phyloP scores from a whole-genome alignment of 805 yeast species.

The Yarrowia sp. region DNA sequence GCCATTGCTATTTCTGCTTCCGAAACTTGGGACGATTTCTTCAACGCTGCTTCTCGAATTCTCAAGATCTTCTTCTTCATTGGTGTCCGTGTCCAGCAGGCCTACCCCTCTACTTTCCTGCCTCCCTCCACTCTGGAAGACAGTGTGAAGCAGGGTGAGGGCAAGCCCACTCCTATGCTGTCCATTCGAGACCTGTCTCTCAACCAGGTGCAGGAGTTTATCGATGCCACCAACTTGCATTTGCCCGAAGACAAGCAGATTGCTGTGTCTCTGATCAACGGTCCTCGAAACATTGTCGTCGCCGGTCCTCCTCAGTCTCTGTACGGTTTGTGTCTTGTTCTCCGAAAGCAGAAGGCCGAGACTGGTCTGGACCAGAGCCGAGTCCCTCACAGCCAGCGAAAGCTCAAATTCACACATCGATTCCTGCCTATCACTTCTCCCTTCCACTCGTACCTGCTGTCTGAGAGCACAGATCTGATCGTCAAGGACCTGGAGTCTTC shows the following conservation, averaged over 20 bases:
- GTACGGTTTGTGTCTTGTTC: conserved; percentile 87
- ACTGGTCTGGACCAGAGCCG: conserved; percentile 93
- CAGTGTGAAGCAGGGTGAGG: conserved; percentile 90
- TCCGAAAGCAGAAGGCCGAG: conserved; percentile 93
- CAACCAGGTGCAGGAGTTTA: conserved; percentile 72
- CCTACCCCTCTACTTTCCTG: conserved; percentile 88
- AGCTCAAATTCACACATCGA: conserved; percentile 86
- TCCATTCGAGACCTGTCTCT: conserved; percentile 83
- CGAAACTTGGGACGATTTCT: conserved; percentile 81
- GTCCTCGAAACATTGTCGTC: conserved; percentile 92
- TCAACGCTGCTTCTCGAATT: conserved; percentile 67
- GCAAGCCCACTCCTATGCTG: conserved; percentile 96
- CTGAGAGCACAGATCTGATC: conserved; percentile 65
- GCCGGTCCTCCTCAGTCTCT: conserved; percentile 98
- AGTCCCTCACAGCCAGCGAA: conserved; percentile 90
- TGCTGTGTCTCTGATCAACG: conserved; percentile 85
- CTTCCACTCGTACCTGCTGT: conserved; percentile 86
- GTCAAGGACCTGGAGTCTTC: conserved; percentile 59
- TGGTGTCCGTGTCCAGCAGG: conserved; percentile 86
- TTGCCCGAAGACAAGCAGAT: conserved; percentile 89
- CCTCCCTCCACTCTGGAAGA: conserved; percentile 93
- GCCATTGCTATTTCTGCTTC: conserved; percentile 84
- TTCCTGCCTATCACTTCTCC: conserved; percentile 95
- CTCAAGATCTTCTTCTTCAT: conserved; percentile 84
- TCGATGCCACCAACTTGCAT: conserved; percentile 86